Base-by-base conservation (phyloP, 1,139 yeast genomes). In the Casaregolazyma lundiana region DNA sequence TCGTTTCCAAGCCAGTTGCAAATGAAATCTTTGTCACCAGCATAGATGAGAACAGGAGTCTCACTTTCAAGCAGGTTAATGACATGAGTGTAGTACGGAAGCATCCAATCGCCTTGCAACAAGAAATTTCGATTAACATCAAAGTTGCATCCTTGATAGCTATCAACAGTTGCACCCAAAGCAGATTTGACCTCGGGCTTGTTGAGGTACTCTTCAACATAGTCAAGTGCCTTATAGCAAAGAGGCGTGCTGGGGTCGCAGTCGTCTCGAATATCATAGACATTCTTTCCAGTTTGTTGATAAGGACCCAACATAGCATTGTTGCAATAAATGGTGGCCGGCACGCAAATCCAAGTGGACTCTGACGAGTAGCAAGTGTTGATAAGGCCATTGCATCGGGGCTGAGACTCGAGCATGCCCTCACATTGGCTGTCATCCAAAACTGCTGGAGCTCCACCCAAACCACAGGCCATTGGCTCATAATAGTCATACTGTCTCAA, bases 391-490 rank as follows among this genome's bases (percentile, higher is more conserved):
- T 81, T 71, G 73, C 97, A 92, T 66, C 94, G 80, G 52, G 90
- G 92, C 60, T 84, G 72, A 22, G 82, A 69, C 48, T 73, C 76
- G 47, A 75, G 68, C 97, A 92, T 90, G 44, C 74, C 71, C 48
- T 80, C 76, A 72, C 98, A 92, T 65, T 84, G 81, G 53, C 81
- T 87, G 44, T 82, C 84, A 34, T 75, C 72, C 58, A 90, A 72
- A 6, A 89, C 95, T 13, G 95, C 73, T 41, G 83, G 81, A 54
- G 80, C 84, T 41, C 96, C 97, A 62, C 96, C 96, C 60, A 80
- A 73, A 54, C 96, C 96, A 70, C 98, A 90, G 9, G 97, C 97
- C 98, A 92, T 92, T 64, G 95, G 96, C 70, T 86, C 84, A 68
- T 88, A 92, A 68, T 82, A 82, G 58, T 81, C 83, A 67, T 86